These are phyloP conservation scores for Cladosporium austrohemisphaericum DNA, from an alignment of 2,329 filamentous ascomycete genomes.

Conservation along the genomic window DNA sequence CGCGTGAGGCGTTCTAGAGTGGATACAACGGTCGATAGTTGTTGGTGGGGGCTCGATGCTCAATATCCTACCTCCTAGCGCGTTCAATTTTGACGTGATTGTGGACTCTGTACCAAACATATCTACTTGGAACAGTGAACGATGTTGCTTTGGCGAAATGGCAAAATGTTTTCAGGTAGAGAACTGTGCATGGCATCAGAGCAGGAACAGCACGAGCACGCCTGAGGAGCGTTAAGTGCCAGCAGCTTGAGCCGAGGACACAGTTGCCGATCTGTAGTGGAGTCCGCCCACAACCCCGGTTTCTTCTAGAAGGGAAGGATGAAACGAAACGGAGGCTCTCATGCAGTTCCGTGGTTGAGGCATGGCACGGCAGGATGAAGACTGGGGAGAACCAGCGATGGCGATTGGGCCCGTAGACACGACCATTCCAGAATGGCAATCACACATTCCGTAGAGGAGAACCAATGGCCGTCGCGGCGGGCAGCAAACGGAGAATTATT, in stretches of 20 bases:
- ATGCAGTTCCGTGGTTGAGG: conserved; percentile 4
- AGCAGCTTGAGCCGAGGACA: not conserved
- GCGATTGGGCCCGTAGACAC: not conserved
- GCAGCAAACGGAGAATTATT: no score
- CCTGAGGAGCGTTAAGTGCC: no score
- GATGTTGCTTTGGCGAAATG: not conserved
- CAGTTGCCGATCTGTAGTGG: conserved; percentile 10
- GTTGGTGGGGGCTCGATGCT: conserved; percentile 2
- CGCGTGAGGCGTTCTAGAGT: conserved; percentile 8
- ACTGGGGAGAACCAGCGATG: not conserved
- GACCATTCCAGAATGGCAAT: not conserved
- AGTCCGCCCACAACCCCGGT: conserved; percentile 10
- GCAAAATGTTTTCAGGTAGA: no score
- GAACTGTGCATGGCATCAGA: not conserved
- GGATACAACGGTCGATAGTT: conserved; percentile 12
- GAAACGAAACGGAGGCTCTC: conserved; percentile 12
- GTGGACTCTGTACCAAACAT: not conserved
- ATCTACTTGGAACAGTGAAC: no score
- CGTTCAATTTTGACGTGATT: not conserved
- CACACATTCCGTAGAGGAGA: not conserved
- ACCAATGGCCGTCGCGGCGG: not conserved
- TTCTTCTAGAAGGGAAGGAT: conserved; percentile 10
- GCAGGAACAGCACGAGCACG: no score
- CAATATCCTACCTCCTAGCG: not conserved
- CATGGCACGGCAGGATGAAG: not conserved